Conservation (phyloP, 371 early-diverging fungal species). For the Dentiscutata heterogama region DNA sequence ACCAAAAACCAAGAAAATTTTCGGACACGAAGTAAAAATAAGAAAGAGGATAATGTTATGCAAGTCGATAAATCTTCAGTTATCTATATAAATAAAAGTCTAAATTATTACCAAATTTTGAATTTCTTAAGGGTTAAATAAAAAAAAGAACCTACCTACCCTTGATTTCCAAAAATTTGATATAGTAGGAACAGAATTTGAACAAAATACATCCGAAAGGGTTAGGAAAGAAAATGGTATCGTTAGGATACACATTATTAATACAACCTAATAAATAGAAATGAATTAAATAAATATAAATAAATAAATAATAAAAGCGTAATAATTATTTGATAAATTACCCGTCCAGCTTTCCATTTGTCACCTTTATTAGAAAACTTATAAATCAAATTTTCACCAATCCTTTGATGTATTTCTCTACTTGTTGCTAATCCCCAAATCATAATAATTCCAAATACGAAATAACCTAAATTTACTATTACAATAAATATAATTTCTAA, state of each 20-base stretch:
- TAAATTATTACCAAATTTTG: neutral
- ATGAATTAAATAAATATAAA: slow-evolving; percentile 1
- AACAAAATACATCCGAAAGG: slow-evolving; percentile 2
- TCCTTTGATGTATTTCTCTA: slow-evolving; percentile 1
- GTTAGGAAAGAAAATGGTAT: slow-evolving; percentile 33
- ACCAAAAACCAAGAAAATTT: slow-evolving; percentile 11
- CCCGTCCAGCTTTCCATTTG: neutral
- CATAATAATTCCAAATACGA: slow-evolving; percentile 22
- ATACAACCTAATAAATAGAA: slow-evolving; percentile 27
- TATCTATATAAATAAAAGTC: neutral
- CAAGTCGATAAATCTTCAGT: slow-evolving; percentile 7
- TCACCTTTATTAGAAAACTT: slow-evolving; percentile 11
- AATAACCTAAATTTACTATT: slow-evolving; percentile 19
- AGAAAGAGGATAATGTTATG: neutral
- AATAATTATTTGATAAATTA: neutral
- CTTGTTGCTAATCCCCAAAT: slow-evolving; percentile 6
- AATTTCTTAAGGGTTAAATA: neutral
- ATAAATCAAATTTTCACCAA: neutral
- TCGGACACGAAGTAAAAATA: slow-evolving; percentile 12
- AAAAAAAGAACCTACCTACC: slow-evolving; percentile 6
- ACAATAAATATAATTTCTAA: slow-evolving; percentile 13
- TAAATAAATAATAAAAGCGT: neutral
- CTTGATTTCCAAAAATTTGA: slow-evolving; percentile 26
- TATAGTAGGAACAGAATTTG: neutral
- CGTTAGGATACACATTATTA: neutral